Conservation (phyloP, 1,284 basidiomycete genomes). For the Pseudozyma pruni region DNA sequence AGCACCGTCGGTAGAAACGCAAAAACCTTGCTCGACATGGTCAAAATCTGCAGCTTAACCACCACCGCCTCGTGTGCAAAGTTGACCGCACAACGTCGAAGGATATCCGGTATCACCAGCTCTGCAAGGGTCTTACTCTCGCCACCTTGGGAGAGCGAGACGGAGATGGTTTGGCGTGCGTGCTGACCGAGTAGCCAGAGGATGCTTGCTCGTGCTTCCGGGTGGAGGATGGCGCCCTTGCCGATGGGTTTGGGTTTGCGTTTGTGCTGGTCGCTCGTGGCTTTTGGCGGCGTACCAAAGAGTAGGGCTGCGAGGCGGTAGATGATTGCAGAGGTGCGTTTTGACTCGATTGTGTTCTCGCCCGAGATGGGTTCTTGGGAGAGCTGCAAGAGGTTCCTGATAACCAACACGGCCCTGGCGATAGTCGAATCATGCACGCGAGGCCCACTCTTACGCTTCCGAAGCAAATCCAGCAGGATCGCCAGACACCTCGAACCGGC, state of each 20-base stretch:
- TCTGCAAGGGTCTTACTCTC: conserved; percentile 49
- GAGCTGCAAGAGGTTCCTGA: conserved; percentile 38
- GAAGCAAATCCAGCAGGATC: conserved; percentile 30
- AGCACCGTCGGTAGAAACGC: conserved; percentile 38
- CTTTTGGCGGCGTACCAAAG: conserved; percentile 40
- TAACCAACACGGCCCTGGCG: conserved; percentile 32
- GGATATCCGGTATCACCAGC: conserved; percentile 57
- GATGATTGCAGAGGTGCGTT: conserved; percentile 42
- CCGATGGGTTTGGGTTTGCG: conserved; percentile 37
- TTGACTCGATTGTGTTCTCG: not conserved
- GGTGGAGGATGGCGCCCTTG: conserved; percentile 47
- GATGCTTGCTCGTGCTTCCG: conserved; percentile 49
- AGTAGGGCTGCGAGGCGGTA: conserved; percentile 50
- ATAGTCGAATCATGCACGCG: conserved; percentile 24
- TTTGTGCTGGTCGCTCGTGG: conserved; percentile 10
- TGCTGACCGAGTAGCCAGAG: conserved; percentile 65
- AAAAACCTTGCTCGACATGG: conserved; percentile 56
- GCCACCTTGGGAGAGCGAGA: conserved; percentile 2
- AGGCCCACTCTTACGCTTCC: conserved; percentile 21
- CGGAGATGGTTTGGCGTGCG: conserved; percentile 26
- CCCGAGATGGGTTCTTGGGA: not conserved
- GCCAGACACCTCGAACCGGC: conserved; percentile 27
- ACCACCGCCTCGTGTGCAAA: conserved; percentile 52
- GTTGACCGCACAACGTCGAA: conserved; percentile 60
- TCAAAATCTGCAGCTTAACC: conserved; percentile 58